Evolutionary conservation across 805 yeast genomes (phyloP), one percentile per base, ranked within the genome.

Genomic region (Starmerella tilneyi): DNA sequence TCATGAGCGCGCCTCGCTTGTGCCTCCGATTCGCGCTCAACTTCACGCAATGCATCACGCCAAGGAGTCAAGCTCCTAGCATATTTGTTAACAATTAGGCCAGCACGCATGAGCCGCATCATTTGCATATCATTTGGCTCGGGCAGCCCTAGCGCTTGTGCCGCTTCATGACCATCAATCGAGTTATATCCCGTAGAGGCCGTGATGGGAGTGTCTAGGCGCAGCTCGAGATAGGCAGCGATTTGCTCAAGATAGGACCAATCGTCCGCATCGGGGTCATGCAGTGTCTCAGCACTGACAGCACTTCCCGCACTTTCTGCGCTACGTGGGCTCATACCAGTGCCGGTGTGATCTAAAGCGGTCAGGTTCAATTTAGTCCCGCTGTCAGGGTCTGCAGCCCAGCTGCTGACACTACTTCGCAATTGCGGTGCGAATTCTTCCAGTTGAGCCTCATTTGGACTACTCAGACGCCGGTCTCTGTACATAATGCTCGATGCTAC

Each of bases 221-320:
- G 41, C 8, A 2, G 13, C 26, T 45, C 48, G 4, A 45, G 9
- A 29, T 32, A 45, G 3, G 17, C 4, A 15, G 44, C 42, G 4
- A 45, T 34, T 9, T 23, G 37, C 3, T 27, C 31, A 3, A 45
- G 21, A 15, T 17, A 16, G 17, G n/a, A n/a, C 47, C 47, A 44
- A n/a, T 44, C 41, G 9, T 26, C 34, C 6, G 12, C 24, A 5
- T 21, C 29, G 19, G 26, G 28, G 13, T 19, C 12, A 5, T 20
- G 17, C 3, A 20, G 24, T 23, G 23, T 20, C 30, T 40, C 43
- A 12, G 33, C 22, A 6, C 36, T 37, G 4, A 32, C 24, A 1
- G 30, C 21, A 9, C 21, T 30, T n/a, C n/a, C n/a, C n/a, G n/a
- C n/a, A n/a, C n/a, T n/a, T n/a, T n/a, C n/a, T n/a, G n/a, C n/a